Evolutionary conservation across 2,329 filamentous ascomycete species (phyloP).

Genomic region (Chaetomiaceae sp.): DNA sequence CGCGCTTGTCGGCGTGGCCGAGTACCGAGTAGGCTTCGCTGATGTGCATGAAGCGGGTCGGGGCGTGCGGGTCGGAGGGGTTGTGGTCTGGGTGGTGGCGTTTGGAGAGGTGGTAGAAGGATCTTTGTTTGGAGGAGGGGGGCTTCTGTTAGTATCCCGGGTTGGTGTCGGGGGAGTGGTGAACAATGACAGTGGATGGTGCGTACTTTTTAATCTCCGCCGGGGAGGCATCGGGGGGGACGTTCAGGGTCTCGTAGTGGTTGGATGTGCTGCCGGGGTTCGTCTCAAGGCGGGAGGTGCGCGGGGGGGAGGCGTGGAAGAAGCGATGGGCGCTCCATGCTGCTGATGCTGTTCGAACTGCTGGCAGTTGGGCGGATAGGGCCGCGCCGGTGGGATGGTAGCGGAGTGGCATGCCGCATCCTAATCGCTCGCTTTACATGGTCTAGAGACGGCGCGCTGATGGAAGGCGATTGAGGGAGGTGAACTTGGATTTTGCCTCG

Average conservation of each 20-base stretch:
- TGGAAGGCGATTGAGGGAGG: background rate
- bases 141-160: background rate
- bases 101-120: conserved; percentile 90
- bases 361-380: conserved; percentile 17
- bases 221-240: conserved; percentile 65
- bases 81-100: conserved; percentile 90
- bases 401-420: conserved; percentile 62
- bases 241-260: conserved; percentile 77
- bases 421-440: conserved; percentile 31
- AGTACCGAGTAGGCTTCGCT: conserved; percentile 80
- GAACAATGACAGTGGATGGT: conserved; percentile 67
- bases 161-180: conserved; percentile 31
- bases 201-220: conserved; percentile 78
- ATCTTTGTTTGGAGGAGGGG: conserved; percentile 41
- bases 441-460: background rate
- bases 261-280: conserved; percentile 33
- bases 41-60: conserved; percentile 74
- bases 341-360: conserved; percentile 4
- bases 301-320: conserved; percentile 35
- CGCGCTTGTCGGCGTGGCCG: conserved; percentile 66
- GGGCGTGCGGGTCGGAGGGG: conserved; percentile 66
- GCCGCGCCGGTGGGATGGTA: conserved; percentile 31
- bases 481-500: background rate
- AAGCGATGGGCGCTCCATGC: conserved; percentile 6
- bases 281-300: conserved; percentile 27